Conservation (phyloP, 148 eudicot species). For the Camellia japonica region DNA sequence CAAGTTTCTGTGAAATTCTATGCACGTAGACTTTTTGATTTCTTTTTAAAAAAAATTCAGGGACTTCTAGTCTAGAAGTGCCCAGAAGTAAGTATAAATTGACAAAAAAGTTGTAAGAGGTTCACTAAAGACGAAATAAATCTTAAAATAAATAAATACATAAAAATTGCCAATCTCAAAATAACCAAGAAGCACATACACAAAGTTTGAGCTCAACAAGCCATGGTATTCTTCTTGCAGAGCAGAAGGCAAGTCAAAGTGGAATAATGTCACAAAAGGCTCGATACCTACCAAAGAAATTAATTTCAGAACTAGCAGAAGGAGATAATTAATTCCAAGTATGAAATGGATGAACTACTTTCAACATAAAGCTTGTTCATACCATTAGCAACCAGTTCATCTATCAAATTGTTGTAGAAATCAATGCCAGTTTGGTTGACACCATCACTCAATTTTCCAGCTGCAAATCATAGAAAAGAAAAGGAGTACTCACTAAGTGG, state of each 20-base stretch:
- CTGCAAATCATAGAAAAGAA: background rate
- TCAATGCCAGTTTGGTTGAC: conserved; percentile 6
- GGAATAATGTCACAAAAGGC: conserved; percentile 8
- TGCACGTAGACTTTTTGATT: too few relatives aligned
- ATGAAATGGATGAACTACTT: background rate
- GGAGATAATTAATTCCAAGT: background rate
- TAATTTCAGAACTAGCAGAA: background rate
- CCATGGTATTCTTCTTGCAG: conserved; percentile 5
- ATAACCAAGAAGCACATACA: background rate
- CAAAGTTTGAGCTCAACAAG: conserved; percentile 11
- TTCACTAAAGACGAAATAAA: too few relatives aligned
- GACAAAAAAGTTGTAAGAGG: too few relatives aligned
- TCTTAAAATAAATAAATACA: too few relatives aligned
- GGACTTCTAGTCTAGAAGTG: too few relatives aligned
- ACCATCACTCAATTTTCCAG: conserved; percentile 5
- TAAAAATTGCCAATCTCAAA: background rate
- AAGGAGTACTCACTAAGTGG: background rate
- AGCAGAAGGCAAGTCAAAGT: conserved; percentile 2
- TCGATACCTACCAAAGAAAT: background rate
- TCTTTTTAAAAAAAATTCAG: too few relatives aligned
- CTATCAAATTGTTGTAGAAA: conserved; percentile 12
- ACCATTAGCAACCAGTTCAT: conserved; percentile 1
- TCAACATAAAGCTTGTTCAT: background rate
- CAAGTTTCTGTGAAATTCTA: too few relatives aligned
- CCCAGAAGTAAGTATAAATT: too few relatives aligned